Evolutionary conservation across 352 stramenopile species (phyloP).

Genomic region (Globisporangium orthogonon): DNA sequence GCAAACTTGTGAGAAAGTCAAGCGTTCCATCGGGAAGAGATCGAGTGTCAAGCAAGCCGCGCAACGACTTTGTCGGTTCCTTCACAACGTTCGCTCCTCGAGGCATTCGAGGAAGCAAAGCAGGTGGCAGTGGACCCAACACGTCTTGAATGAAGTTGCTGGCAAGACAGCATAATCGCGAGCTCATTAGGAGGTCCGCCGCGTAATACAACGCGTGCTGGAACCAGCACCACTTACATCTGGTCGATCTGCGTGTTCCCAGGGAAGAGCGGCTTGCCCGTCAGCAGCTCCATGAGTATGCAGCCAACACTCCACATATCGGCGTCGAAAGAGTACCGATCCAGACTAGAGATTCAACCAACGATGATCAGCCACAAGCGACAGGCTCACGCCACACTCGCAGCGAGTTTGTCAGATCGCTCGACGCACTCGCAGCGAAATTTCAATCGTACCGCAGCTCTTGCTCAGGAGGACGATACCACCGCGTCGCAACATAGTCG

Average conservation of each 20-base stretch:
- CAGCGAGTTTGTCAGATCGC: not conserved
- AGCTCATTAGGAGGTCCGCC: too few relatives aligned
- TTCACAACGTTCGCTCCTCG: slow-evolving; percentile 36
- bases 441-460: slow-evolving; percentile 43
- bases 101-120: slow-evolving; percentile 38
- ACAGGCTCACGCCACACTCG: not conserved
- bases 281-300: slow-evolving; percentile 69
- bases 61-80: slow-evolving; percentile 35
- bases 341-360: slow-evolving; percentile 26
- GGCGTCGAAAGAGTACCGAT: slow-evolving; percentile 76
- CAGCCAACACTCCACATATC: slow-evolving; percentile 82
- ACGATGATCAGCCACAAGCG: not conserved
- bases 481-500: slow-evolving; percentile 77
- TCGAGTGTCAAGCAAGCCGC: slow-evolving; percentile 30
- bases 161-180: slow-evolving; percentile 1
- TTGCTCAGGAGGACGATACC: slow-evolving; percentile 79
- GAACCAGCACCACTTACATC: slow-evolving; percentile 31
- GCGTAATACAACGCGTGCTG: too few relatives aligned
- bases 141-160: slow-evolving; percentile 75
- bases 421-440: not conserved
- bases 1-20: slow-evolving; percentile 57
- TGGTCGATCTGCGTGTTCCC: slow-evolving; percentile 78
- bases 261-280: slow-evolving; percentile 66
- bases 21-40: slow-evolving; percentile 45
- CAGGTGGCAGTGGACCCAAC: slow-evolving; percentile 44